phyloP scores from a whole-genome alignment of 192 early-diverging fungal genomes.

The Entomortierella parvispora region DNA sequence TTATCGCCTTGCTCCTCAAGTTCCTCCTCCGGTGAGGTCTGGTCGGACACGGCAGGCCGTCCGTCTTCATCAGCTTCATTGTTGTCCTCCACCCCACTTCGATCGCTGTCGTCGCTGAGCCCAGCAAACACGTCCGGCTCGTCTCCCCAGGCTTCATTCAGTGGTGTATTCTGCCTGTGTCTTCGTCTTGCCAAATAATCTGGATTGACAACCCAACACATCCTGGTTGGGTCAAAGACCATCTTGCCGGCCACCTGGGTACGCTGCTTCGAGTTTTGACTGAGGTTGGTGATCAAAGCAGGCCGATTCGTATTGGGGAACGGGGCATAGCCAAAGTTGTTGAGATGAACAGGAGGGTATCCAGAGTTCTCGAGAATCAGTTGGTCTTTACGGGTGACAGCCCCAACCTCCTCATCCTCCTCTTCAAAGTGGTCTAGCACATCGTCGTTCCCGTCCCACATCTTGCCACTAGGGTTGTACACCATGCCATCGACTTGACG shows the following conservation, averaged over 20 bases:
- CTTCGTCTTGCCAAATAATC: slow-evolving; percentile 24
- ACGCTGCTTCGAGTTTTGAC: slow-evolving; percentile 21
- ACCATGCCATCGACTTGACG: slow-evolving; percentile 27
- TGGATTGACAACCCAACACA: slow-evolving; percentile 50
- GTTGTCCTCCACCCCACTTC: slow-evolving; percentile 5
- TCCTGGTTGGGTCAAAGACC: slow-evolving; percentile 34
- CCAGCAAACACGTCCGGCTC: slow-evolving; percentile 47
- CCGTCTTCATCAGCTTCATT: background rate
- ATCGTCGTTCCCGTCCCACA: slow-evolving; percentile 38
- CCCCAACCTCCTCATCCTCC: slow-evolving; percentile 1
- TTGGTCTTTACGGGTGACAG: background rate
- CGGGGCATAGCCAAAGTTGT: background rate
- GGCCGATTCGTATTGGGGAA: slow-evolving; percentile 21
- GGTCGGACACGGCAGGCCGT: background rate
- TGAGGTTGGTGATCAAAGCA: slow-evolving; percentile 42
- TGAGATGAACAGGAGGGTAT: background rate
- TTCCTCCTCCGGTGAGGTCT: background rate
- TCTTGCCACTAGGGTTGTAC: slow-evolving; percentile 21
- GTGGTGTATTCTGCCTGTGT: slow-evolving; percentile 1
- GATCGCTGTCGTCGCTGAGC: slow-evolving; percentile 29
- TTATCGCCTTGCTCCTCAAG: background rate
- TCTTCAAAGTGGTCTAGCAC: slow-evolving; percentile 29
- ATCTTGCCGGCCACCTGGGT: slow-evolving; percentile 44
- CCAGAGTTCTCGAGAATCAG: background rate
- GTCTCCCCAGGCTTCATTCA: slow-evolving; percentile 44